Conservation (phyloP, 192 early-diverging fungal genomes). For the Linnemannia hyalina region DNA sequence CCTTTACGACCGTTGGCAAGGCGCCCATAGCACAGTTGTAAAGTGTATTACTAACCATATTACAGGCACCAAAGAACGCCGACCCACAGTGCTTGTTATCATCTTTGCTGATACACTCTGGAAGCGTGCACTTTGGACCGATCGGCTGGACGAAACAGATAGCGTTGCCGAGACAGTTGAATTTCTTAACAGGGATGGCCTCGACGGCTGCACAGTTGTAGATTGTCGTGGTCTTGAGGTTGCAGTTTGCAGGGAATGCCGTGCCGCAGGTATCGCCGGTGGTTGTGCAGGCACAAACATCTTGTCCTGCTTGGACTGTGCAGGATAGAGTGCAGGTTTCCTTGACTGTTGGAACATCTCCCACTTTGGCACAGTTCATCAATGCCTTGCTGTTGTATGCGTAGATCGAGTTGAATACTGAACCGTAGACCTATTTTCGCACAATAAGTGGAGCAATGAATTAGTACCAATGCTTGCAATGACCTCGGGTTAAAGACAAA, state of each 20-base stretch:
- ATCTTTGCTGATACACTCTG: constrained; percentile 6
- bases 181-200: neutral
- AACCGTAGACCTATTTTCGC: neutral
- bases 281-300: neutral
- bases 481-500: neutral
- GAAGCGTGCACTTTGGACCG: neutral
- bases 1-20: neutral
- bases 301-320: neutral
- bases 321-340: neutral
- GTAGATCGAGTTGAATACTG: neutral
- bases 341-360: neutral
- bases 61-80: neutral
- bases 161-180: neutral
- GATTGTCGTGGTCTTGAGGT: neutral
- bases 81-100: constrained; percentile 1
- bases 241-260: neutral
- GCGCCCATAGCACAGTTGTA: neutral
- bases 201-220: neutral
- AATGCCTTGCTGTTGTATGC: neutral
- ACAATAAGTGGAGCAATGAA: neutral
- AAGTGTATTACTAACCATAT: neutral
- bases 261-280: neutral
- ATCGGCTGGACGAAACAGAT: neutral
- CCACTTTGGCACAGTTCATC: neutral
- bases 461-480: neutral